phyloP scores from a whole-genome alignment of 2,329 filamentous ascomycete species.

The Cladosporium sp. region DNA sequence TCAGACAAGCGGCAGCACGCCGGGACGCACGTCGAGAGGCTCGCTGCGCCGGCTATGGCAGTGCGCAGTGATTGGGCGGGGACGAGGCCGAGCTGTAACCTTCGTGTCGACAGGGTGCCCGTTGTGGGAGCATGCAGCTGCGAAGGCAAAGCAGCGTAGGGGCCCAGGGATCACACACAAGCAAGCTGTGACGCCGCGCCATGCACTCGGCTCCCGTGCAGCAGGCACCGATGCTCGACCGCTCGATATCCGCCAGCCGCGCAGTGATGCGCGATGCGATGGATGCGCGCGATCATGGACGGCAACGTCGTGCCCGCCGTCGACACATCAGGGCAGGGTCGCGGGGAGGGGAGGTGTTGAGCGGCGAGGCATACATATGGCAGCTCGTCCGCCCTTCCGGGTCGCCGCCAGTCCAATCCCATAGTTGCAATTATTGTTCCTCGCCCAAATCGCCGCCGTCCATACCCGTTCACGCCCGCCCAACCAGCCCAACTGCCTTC shows the following conservation, averaged over 20 bases:
- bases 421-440: background rate
- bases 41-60: background rate
- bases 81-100: background rate
- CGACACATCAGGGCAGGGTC: no score
- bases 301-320: no score
- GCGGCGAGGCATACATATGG: background rate
- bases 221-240: background rate
- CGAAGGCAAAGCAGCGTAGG: slow-evolving; percentile 1
- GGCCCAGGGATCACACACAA: background rate
- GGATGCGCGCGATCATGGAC: background rate
- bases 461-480: background rate
- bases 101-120: background rate
- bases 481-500: background rate
- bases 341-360: background rate
- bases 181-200: background rate
- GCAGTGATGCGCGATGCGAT: background rate
- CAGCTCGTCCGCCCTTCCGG: background rate
- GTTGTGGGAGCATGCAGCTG: background rate
- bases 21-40: background rate
- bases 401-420: background rate
- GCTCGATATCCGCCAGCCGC: background rate
- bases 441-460: background rate
- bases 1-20: slow-evolving; percentile 4
- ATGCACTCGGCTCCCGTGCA: background rate
- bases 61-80: background rate